These are phyloP conservation scores for Phytophthora foliorum DNA, from an alignment of 352 stramenopile species.

Conservation along the genomic window DNA sequence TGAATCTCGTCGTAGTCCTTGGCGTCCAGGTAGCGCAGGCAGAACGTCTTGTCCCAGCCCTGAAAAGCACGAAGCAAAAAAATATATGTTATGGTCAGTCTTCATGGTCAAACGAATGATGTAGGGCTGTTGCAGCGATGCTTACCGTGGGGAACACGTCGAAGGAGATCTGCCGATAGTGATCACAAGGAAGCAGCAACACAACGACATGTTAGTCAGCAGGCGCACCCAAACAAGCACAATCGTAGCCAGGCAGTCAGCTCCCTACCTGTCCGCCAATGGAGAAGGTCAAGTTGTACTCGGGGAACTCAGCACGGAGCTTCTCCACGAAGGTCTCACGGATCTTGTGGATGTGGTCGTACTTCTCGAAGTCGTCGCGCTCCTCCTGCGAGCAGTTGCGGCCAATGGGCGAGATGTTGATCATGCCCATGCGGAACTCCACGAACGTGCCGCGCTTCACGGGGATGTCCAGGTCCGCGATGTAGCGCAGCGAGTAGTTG, in stretches of 20 bases:
- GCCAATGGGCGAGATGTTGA: conserved; percentile 99
- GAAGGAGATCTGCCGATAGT: conserved; percentile 94
- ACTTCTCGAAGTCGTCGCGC: conserved; percentile 98
- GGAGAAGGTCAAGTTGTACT: conserved; percentile 97
- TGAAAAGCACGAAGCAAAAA: conserved; percentile 25
- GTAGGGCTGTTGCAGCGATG: neutral
- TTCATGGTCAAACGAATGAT: neutral
- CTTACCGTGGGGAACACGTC: conserved; percentile 95
- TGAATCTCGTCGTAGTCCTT: conserved; percentile 99
- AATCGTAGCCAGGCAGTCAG: neutral
- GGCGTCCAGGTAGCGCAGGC: conserved; percentile 93
- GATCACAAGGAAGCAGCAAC: neutral
- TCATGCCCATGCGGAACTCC: conserved; percentile 99
- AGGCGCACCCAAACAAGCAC: neutral
- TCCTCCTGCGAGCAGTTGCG: conserved; percentile 98
- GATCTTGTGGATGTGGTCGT: conserved; percentile 95
- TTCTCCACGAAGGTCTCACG: conserved; percentile 97
- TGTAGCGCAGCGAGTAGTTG: conserved; percentile 97
- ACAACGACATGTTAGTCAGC: neutral
- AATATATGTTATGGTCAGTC: neutral
- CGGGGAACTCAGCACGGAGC: conserved; percentile 95
- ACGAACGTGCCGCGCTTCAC: conserved; percentile 99
- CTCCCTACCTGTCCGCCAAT: conserved; percentile 94
- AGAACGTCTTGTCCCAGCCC: conserved; percentile 99
- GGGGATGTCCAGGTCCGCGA: conserved; percentile 96